Evolutionary conservation across 768 basidiomycete genomes (phyloP).

Genomic region (Macrolepiota dolichaula): DNA sequence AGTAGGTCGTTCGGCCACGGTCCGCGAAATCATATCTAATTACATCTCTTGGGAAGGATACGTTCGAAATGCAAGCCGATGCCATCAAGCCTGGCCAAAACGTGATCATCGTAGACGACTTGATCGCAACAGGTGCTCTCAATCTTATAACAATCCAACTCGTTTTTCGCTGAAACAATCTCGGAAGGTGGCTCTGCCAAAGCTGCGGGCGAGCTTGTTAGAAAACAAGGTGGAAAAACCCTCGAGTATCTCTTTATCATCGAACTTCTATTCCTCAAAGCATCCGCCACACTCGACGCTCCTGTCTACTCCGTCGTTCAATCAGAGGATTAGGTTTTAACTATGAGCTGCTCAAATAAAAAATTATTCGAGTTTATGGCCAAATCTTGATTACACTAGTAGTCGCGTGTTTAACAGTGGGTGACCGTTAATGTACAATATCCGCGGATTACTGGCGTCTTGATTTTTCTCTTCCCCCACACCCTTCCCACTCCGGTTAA

Average conservation of each 20-base stretch:
- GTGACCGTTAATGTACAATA: constrained; percentile 76
- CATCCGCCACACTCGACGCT: constrained; percentile 74
- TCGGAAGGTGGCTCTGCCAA: constrained; percentile 83
- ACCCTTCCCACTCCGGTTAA: constrained; percentile 20
- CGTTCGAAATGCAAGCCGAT: constrained; percentile 93
- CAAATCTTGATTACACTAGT: constrained; percentile 40
- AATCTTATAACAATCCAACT: background rate
- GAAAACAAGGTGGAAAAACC: constrained; percentile 77
- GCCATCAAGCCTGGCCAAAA: constrained; percentile 80
- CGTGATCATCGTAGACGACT: constrained; percentile 88
- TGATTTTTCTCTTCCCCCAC: constrained; percentile 10
- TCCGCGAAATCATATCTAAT: background rate
- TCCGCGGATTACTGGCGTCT: constrained; percentile 34
- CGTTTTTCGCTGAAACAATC: background rate
- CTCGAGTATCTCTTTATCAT: constrained; percentile 95
- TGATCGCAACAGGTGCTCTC: constrained; percentile 87
- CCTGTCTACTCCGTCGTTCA: constrained; percentile 89
- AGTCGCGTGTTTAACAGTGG: constrained; percentile 75
- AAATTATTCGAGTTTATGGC: no score
- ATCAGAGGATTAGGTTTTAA: constrained; percentile 49
- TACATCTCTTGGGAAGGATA: constrained; percentile 51
- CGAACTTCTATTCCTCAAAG: constrained; percentile 74
- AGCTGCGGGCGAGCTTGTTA: constrained; percentile 87
- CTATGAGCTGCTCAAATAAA: no score
- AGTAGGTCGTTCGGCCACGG: constrained; percentile 39